These are phyloP conservation scores for Mrakia hoshinonis DNA, from an alignment of 768 basidiomycete genomes.

Conservation along the genomic window DNA sequence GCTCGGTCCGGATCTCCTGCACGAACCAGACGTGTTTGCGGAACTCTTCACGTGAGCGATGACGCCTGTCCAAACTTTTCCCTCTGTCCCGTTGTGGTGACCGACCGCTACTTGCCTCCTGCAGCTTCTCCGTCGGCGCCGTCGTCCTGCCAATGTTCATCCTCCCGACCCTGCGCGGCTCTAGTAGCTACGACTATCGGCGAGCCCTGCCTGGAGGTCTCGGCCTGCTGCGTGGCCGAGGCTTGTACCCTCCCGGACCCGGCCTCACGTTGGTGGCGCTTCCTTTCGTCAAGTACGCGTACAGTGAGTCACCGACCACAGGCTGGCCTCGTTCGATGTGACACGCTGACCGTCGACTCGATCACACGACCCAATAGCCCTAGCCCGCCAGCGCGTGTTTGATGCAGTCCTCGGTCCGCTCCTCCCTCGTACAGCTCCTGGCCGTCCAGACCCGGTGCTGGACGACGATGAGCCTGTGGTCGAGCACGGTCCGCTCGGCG, in stretches of 20 bases:
- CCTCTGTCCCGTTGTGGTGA: neutral
- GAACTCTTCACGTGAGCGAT: neutral
- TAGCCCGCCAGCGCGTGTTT: neutral
- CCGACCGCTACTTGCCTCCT: neutral
- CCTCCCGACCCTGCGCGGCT: neutral
- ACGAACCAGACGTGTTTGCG: neutral
- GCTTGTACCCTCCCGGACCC: neutral
- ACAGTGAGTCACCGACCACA: neutral
- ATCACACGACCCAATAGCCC: neutral
- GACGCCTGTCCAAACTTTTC: neutral
- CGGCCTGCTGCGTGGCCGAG: neutral
- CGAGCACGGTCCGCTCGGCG: too few species aligned
- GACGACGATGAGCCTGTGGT: neutral
- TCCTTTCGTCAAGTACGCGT: neutral
- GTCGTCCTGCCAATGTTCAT: neutral
- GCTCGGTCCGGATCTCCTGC: neutral
- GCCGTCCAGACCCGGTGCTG: neutral
- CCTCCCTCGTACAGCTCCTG: neutral
- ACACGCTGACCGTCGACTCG: neutral
- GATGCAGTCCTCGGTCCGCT: neutral
- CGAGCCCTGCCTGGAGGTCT: neutral
- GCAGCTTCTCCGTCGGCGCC: conserved; percentile 2
- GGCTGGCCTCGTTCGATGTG: neutral
- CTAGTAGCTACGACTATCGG: neutral
- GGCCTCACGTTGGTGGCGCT: neutral